phyloP scores from a whole-genome alignment of 352 stramenopile genomes.

The Phytophthora capsici region DNA sequence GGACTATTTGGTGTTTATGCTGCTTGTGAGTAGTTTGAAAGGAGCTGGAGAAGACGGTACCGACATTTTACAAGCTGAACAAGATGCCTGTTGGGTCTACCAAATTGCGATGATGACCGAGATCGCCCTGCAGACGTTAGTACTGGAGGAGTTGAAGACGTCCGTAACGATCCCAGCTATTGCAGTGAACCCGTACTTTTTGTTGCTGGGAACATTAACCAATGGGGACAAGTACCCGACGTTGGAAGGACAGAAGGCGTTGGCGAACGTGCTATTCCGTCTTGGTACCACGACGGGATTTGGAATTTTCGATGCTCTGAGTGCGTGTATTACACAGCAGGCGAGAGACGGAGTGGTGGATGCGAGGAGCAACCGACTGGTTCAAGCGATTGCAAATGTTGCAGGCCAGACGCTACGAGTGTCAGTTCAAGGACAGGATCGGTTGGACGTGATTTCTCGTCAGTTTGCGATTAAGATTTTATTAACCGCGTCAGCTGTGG shows the following conservation, averaged over 20 bases:
- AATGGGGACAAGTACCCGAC: slow-evolving; percentile 38
- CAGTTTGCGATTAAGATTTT: slow-evolving; percentile 43
- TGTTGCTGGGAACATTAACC: slow-evolving; percentile 58
- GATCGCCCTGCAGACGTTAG: slow-evolving; percentile 45
- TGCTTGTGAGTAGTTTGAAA: slow-evolving; percentile 62
- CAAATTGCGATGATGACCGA: slow-evolving; percentile 55
- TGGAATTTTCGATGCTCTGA: slow-evolving; percentile 43
- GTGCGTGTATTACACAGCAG: slow-evolving; percentile 36
- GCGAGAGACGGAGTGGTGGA: slow-evolving; percentile 7
- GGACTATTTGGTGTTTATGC: slow-evolving; percentile 64
- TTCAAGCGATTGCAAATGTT: slow-evolving; percentile 37
- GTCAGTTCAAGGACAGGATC: slow-evolving; percentile 5
- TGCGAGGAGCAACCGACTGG: slow-evolving; percentile 32
- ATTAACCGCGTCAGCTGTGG: slow-evolving; percentile 31
- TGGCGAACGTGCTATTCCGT: slow-evolving; percentile 35
- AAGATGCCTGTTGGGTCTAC: slow-evolving; percentile 54
- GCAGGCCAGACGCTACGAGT: slow-evolving; percentile 29
- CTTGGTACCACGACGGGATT: slow-evolving; percentile 32
- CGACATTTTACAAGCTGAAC: slow-evolving; percentile 37
- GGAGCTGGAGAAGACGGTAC: slow-evolving; percentile 15
- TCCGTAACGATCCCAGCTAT: slow-evolving; percentile 8
- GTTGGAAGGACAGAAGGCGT: slow-evolving; percentile 16
- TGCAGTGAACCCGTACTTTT: slow-evolving; percentile 49
- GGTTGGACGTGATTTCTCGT: slow-evolving; percentile 5
- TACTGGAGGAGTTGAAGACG: slow-evolving; percentile 32